Percentiles rank a stretch among this genome's conserved stretches.
These are phyloP conservation scores for Colletotrichum sp. DNA, from an alignment of 2,329 filamentous ascomycete genomes.

Conservation along the genomic window DNA sequence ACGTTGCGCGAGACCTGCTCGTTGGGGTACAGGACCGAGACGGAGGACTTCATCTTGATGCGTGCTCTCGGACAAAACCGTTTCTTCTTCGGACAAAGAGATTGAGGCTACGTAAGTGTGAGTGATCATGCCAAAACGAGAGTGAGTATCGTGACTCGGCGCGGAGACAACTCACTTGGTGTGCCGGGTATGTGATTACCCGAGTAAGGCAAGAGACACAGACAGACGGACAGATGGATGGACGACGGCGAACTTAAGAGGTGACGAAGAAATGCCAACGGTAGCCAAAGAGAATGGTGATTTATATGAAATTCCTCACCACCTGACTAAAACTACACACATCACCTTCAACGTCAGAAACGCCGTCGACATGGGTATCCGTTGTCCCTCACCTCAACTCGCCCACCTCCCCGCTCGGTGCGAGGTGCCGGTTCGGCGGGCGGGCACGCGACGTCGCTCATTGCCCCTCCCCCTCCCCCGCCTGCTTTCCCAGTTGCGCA, in stretches of 20 bases:
- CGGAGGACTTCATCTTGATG: conserved; percentile 42
- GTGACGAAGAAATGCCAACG: background rate
- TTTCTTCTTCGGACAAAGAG: background rate
- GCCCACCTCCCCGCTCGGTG: background rate
- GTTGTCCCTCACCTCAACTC: background rate
- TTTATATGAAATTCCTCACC: background rate
- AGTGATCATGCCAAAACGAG: background rate
- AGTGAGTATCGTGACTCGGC: background rate
- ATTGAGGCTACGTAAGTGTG: background rate
- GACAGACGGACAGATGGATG: background rate
- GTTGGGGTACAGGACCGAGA: conserved; percentile 46
- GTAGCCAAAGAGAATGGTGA: background rate
- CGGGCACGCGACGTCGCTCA: background rate
- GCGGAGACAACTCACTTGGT: background rate
- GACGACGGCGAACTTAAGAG: background rate
- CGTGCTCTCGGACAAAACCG: background rate
- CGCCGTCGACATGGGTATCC: background rate
- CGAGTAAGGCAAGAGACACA: background rate
- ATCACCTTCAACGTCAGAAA: background rate
- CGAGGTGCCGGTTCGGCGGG: background rate
- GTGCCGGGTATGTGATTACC: background rate
- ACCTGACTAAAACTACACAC: background rate
- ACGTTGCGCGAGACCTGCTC: conserved; percentile 44
- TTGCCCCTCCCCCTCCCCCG: background rate
- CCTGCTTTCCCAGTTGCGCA: background rate